A percentile compares a stretch with the other conserved stretches of the same genome.
These are phyloP conservation scores for Dactylonectria macrodidyma DNA, from an alignment of 2,329 filamentous ascomycete species.

Conservation along the genomic window DNA sequence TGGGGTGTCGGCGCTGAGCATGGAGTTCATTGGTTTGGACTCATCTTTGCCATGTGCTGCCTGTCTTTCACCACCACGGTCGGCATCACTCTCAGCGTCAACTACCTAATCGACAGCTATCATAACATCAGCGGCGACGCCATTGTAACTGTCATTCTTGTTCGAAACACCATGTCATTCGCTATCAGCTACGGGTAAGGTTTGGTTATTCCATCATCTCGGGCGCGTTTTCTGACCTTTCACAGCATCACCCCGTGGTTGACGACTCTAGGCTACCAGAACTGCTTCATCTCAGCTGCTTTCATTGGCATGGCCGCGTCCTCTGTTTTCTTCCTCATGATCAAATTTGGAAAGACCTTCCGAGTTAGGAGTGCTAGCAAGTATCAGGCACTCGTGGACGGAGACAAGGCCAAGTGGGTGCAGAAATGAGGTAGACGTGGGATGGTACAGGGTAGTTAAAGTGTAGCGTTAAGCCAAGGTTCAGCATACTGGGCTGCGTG, in stretches of 20 bases:
- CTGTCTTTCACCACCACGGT: conserved; percentile 53
- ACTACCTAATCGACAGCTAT: conserved; percentile 60
- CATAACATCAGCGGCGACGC: conserved; percentile 58
- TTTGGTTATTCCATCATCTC: accelerated
- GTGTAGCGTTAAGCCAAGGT: not conserved
- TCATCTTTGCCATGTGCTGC: conserved; percentile 57
- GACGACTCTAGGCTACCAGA: conserved; percentile 57
- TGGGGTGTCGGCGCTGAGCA: conserved; percentile 56
- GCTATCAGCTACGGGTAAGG: conserved; percentile 51
- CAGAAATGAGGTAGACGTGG: not conserved
- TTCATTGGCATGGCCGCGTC: conserved; percentile 57
- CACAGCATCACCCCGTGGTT: conserved; percentile 64
- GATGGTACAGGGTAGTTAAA: not conserved
- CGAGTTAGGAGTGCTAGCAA: conserved; percentile 36
- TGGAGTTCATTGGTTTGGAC: conserved; percentile 59
- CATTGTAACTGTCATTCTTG: conserved; percentile 57
- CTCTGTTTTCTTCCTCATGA: conserved; percentile 60
- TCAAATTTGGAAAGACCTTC: conserved; percentile 60
- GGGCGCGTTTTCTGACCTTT: conserved; percentile 5
- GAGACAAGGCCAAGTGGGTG: conserved; percentile 17
- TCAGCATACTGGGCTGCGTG: too few relatives aligned
- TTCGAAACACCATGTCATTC: conserved; percentile 57
- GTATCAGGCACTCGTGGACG: conserved; percentile 33
- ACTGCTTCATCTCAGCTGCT: conserved; percentile 59
- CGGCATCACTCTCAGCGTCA: conserved; percentile 55